Evolutionary conservation across 2,329 filamentous ascomycete species (phyloP).

Genomic region (Teratosphaeria zuluensis): DNA sequence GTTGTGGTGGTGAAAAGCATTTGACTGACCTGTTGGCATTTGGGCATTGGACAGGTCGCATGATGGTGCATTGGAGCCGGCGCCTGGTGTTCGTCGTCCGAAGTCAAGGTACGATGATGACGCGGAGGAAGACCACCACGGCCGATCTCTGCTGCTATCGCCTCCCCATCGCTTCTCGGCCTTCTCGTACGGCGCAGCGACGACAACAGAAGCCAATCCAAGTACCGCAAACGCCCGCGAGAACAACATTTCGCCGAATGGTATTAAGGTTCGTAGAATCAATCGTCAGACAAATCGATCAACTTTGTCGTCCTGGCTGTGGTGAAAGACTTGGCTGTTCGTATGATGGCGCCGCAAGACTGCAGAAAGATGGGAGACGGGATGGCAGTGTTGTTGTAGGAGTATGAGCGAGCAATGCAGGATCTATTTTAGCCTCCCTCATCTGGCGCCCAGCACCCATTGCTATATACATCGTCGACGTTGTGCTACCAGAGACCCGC

Average conservation of each 20-base stretch:
- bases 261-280: slow-evolving; percentile 1
- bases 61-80: slow-evolving; percentile 5
- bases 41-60: slow-evolving; percentile 13
- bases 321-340: neutral
- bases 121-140: slow-evolving; percentile 5
- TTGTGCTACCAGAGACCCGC: slow-evolving; percentile 9
- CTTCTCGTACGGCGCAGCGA: slow-evolving; percentile 15
- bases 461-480: slow-evolving; percentile 22
- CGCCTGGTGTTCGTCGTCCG: slow-evolving; percentile 7
- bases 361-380: neutral
- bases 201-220: slow-evolving; percentile 8
- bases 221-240: slow-evolving; percentile 12
- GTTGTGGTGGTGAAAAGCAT: neutral
- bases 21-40: slow-evolving; percentile 13
- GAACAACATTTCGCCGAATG: slow-evolving; percentile 17
- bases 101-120: slow-evolving; percentile 12
- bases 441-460: neutral
- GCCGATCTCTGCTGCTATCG: neutral
- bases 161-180: slow-evolving; percentile 11
- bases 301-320: neutral
- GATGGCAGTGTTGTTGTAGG: slow-evolving; percentile 1
- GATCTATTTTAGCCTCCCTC: neutral
- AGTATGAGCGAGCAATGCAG: neutral
- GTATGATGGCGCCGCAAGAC: neutral
- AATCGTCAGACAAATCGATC: neutral